Percentiles rank a stretch among this genome's conserved stretches.
Conservation (phyloP, 2,329 filamentous ascomycete genomes). For the Talaromyces islandicus region DNA sequence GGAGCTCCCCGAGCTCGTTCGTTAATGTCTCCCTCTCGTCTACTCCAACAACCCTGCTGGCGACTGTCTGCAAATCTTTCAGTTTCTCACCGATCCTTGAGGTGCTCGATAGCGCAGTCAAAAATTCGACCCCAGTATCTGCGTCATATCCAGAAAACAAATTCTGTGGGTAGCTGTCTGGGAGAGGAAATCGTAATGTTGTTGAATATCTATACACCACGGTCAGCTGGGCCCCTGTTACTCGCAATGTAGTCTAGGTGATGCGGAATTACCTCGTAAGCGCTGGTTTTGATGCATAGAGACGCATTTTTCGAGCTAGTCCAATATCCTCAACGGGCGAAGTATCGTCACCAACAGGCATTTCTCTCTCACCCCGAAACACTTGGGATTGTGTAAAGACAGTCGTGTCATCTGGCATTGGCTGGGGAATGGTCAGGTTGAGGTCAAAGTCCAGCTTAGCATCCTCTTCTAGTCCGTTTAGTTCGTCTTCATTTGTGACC, state of each 20-base stretch:
- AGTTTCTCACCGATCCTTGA: conserved; percentile 65
- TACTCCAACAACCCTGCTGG: conserved; percentile 56
- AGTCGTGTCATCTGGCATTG: conserved; percentile 19
- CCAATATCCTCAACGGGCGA: conserved; percentile 18
- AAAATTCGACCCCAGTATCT: conserved; percentile 41
- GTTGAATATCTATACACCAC: conserved; percentile 26
- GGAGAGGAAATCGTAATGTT: conserved; percentile 62
- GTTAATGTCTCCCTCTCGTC: conserved; percentile 81
- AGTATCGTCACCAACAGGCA: conserved; percentile 13
- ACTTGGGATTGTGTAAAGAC: conserved; percentile 33
- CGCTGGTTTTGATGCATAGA: conserved; percentile 28
- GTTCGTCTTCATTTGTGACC: conserved; percentile 4
- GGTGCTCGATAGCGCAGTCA: conserved; percentile 64
- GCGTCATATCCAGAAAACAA: conserved; percentile 55
- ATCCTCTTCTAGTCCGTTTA: conserved; percentile 9
- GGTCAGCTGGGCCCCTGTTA: not conserved
- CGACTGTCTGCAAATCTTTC: conserved; percentile 58
- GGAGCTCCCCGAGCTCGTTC: conserved; percentile 74
- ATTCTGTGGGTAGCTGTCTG: conserved; percentile 73
- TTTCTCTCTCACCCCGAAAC: conserved; percentile 19
- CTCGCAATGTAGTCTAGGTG: not conserved
- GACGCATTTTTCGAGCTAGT: conserved; percentile 22
- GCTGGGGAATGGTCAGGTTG: conserved; percentile 31
- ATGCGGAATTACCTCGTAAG: conserved; percentile 23
- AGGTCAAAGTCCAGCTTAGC: conserved; percentile 29